Percentiles rank a stretch among this genome's conserved stretches.
phyloP scores from a whole-genome alignment of 371 early-diverging fungal species.

The Circinella umbellata region DNA sequence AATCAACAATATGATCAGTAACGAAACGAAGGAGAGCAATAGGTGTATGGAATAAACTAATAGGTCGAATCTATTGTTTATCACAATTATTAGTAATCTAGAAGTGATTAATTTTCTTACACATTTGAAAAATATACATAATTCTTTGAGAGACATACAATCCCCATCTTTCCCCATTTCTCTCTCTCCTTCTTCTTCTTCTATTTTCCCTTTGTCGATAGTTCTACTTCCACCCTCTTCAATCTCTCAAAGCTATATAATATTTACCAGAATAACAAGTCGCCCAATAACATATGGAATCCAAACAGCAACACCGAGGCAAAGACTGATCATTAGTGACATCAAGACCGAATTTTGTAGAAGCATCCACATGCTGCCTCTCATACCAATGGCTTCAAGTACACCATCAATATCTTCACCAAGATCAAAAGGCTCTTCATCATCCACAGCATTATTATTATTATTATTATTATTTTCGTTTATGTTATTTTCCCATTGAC shows the following conservation, averaged over 20 bases:
- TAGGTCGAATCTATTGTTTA: constrained; percentile 42
- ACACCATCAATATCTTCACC: constrained; percentile 82
- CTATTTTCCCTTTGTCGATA: too few species aligned
- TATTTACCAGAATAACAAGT: constrained; percentile 48
- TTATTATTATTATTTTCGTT: constrained; percentile 30
- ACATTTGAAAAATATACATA: too few species aligned
- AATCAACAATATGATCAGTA: constrained; percentile 64
- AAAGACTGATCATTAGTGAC: constrained; percentile 70
- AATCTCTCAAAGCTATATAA: not conserved
- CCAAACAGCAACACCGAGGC: constrained; percentile 75
- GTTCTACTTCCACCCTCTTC: not conserved
- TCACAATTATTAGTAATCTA: not conserved
- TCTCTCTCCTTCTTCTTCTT: too few species aligned
- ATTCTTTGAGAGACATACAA: too few species aligned
- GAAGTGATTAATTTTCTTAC: too few species aligned
- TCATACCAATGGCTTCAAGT: constrained; percentile 88
- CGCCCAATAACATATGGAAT: constrained; percentile 78
- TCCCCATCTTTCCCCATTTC: too few species aligned
- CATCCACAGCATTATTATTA: constrained; percentile 30
- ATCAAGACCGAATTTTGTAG: constrained; percentile 83
- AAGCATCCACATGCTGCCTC: constrained; percentile 78
- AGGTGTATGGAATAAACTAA: constrained; percentile 53
- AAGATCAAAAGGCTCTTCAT: constrained; percentile 57
- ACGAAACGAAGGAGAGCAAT: constrained; percentile 46
- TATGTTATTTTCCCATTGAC: constrained; percentile 22